Evolutionary conservation across 352 stramenopile species (phyloP), one percentile per base, ranked within the genome.

Genomic region (Phytophthora capsici): DNA sequence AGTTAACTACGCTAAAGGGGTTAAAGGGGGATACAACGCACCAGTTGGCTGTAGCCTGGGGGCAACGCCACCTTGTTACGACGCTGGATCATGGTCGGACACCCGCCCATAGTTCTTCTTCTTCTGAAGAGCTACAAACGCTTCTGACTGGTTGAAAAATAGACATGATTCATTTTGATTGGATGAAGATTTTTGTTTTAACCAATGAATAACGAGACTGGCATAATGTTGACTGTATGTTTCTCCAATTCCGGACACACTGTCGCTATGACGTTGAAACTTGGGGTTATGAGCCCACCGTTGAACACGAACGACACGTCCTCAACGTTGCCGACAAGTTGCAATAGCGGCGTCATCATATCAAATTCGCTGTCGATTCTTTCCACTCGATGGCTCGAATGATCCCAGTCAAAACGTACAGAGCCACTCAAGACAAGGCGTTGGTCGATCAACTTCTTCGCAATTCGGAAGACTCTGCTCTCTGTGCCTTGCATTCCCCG

Each of bases 41-140:
- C 95, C 58, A 97, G 53, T 51, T 98, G 84, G 46, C 91, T 97
- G 77, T 98, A 98, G 25, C 96, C 95, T 30, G 89, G 90, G 22
- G 84, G 76, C 17, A 97, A 69, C 49, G 81, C 79, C 47, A 95
- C 82, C 68, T 97, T 96, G 50, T 84, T 85, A 43, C 84, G 82
- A 25, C 75, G 70, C 73, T 90, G 80, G 62, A 73, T 57, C 66
- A 80, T 91, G 17, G 82, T 92, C 49, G 78, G 70, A 64, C 72
- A 77, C 36, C 81, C 77, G 63, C 82, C 80, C 69, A 73, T 75
- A 10, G 32, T 37, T 32, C 14, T 26, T n/a, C 16, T 26, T 22
- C 10, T 22, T 34, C 13, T 44, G 49, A 23, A 34, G 49, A 56
- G 34, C 49, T 46, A 46, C 13, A 12, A 46, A 56, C 9, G 22